Evolutionary conservation across 163 green algal genomes (phyloP).

Genomic region (Prototheca wickerhamii): DNA sequence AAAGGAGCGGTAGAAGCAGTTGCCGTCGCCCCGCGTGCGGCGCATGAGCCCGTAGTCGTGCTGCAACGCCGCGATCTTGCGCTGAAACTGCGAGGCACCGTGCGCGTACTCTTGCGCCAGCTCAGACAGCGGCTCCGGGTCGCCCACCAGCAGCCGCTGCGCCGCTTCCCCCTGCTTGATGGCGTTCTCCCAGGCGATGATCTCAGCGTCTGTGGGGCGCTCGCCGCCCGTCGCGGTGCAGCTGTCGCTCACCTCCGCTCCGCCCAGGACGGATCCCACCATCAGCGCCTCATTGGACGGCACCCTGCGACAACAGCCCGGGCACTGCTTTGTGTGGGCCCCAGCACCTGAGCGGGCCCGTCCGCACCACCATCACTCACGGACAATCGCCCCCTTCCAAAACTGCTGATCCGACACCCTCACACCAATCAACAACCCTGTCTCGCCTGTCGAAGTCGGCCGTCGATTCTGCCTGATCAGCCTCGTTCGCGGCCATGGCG

Average conservation of each 20-base stretch:
- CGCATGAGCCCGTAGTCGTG: conserved; percentile 49
- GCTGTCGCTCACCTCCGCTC: not conserved
- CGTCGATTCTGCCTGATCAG: no score
- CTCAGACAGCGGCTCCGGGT: conserved; percentile 24
- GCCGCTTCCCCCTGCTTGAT: conserved; percentile 29
- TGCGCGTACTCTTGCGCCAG: conserved; percentile 58
- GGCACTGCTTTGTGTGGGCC: not conserved
- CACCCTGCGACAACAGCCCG: not conserved
- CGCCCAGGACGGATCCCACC: not conserved
- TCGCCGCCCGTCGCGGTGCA: not conserved
- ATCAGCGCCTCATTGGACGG: not conserved
- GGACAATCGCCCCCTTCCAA: no score
- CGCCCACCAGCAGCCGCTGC: conserved; percentile 34
- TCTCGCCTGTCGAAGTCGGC: no score
- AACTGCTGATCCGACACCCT: no score
- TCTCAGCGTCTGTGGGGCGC: conserved; percentile 48
- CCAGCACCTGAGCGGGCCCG: no score
- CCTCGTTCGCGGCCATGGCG: no score
- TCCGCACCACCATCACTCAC: no score
- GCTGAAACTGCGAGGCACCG: conserved; percentile 51
- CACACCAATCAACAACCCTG: no score
- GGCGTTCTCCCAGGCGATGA: conserved; percentile 50
- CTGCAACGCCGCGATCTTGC: conserved; percentile 53
- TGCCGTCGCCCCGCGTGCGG: conserved; percentile 71
- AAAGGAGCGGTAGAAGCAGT: conserved; percentile 76